Evolutionary conservation across 257 asterid species (phyloP), one percentile per base, ranked within the genome.

Genomic region (Datura wrightii): DNA sequence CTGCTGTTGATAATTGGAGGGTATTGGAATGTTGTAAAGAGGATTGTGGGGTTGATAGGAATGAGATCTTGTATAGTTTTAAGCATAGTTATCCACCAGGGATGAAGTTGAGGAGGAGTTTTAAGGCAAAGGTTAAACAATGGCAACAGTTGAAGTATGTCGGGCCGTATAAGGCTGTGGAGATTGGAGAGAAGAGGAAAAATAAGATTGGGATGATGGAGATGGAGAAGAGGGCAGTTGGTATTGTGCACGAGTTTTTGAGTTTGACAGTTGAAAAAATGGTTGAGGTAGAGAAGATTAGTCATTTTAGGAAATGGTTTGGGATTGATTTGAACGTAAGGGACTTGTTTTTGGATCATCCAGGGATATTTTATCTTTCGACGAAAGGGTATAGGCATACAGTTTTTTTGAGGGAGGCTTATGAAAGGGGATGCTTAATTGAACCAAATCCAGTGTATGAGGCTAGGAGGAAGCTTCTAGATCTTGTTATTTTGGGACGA

Each of bases 271-370:
- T 94, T 88, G 99, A 96, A 91, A 93, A 94, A 87, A 94, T 92
- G 98, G 94, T 93, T 83, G 99, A 96, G 90, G 97, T 96, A 82
- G 98, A 96, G 92, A 94, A 93, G 95, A 90, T 96, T 70, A 96
- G 99, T 85, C 99, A 96, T 85, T 94, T 96, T 80, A 91, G 97
- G 87, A 90, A 91, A 86, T 94, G 95, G 94, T 92, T 94, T 85
- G 98, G 95, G 72, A 93, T 96, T 87, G 94, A 96, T 85, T 87
- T 94, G 88, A 96, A 94, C 83, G 87, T 92, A 71, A 86, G 99
- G 91, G 97, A 94, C 87, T 87, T 96, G 89, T 96, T 96, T 84
- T 79, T 96, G 84, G 97, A 96, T 84, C 99, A 94, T 87, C 97
- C 98, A 1, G 96, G 98, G 83, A 91, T 93, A 86, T 96, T 96